Evolutionary conservation across 2,329 filamentous ascomycete species (phyloP), one percentile per base, ranked within the genome.

Genomic region (Colletotrichum sp.): DNA sequence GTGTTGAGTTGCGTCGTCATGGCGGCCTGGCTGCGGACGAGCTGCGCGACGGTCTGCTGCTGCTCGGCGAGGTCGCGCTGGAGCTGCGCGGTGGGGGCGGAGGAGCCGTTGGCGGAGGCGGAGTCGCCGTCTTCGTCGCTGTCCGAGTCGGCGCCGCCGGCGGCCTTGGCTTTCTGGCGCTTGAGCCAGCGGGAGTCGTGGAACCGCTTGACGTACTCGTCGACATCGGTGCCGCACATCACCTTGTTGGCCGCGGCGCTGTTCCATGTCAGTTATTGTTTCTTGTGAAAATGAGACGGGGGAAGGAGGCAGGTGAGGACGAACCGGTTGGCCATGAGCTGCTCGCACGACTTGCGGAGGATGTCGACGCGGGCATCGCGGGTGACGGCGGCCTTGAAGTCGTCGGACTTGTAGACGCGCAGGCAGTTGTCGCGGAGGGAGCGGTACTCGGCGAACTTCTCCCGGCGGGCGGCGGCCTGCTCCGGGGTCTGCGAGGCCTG

Each of bases 371-470:
- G 71, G 26, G 18, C 28, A 1, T 75, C 44, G 18, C 72, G 72
- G 3, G 60, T 65, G 13, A 8, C 15, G n/a, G 28, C 36, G 1
- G n/a, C 9, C 24, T 71, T 39, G 28, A 71, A 71, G 2, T 64
- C 72, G 1, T 55, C 9, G 4, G 44, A 55, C 15, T 70, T 44
- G 2, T 68, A 64, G 7, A 55, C 18, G 7, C 44, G 21, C 26
- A 75, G 44, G 59, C 72, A 75, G 15, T 26, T 18, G 9, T 16
- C 52, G 3, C 72, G 34, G 4, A 75, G 49, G 10, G 67, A 52
- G n/a, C 72, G 72, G 49, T 75, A 75, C 39, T 76, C 60, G 7
- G 59, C 57, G 39, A 70, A 74, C 5, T 15, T 32, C 21, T 21
- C 30, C 16, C 34, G 16, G 6, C 60, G 62, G 10, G 8, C 13